Base-by-base conservation (phyloP, 352 stramenopile genomes). In the Globisporangium acanthophoron region DNA sequence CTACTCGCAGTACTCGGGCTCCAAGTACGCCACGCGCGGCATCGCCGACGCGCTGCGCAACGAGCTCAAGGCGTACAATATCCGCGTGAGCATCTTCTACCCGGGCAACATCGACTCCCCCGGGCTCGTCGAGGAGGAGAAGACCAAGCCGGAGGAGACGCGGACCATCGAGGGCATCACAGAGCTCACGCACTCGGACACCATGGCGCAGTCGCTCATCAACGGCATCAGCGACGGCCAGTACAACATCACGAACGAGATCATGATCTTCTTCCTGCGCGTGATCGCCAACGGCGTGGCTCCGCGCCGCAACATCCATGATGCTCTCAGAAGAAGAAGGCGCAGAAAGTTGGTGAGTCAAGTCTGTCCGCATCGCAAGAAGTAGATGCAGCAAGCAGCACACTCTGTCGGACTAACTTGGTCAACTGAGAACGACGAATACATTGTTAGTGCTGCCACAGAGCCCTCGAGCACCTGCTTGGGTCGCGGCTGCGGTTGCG, bases 61-160 rank as follows among this genome's bases (percentile, higher is more conserved):
- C 57, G 85, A 94, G 64, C 69, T 94, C 29, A 67, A 78, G 63
- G 65, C 86, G 3, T 90, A 82, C 62, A 71, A 73, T 47, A 91
- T 94, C 47, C 56, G 62, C 40, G 80, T 88, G 58, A 85, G 76
- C 49, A 80, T 91, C 57, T 92, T 75, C 59, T 94, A 90, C 66
- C 86, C 86, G 0, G 82, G 81, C 50, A 91, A 88, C 69, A 93
- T 96, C 60, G 86, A 93, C 71, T 82, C 81, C 31, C 82, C 82
- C 15, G 82, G 82, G 18, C 91, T 74, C 37, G 69, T 74, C 45
- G 74, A 88, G 62, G 82, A 96, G 55, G 87, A 93, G 65, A 72
- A 67, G 59, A 86, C 71, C 37, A 94, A 93, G 51, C 84, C 84
- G 0, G 58, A 63, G 11, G 82, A 89, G 71, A 90, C 80, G n/a